Base-by-base conservation (phyloP, 805 yeast genomes). In the Helenozyma rhizophorensis region DNA sequence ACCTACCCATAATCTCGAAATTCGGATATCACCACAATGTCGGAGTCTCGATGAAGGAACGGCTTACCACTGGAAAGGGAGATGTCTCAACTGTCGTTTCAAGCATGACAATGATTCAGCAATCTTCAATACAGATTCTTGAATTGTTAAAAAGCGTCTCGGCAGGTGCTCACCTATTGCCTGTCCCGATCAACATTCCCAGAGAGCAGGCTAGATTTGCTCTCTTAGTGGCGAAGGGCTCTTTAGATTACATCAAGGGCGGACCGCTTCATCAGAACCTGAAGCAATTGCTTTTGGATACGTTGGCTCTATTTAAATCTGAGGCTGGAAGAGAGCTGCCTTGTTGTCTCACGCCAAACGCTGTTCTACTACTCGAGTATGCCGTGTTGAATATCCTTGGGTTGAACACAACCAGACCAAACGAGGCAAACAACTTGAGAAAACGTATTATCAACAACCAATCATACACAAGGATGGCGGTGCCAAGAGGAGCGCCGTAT, bases 241-340 rank as follows among this genome's bases (percentile, higher is more conserved):
- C 87, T 1, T 62, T 88, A 35, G 96, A 87, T 42, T 86, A 84
- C 51, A 78, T 85, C 2, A 77, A 85, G 51, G 87, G 88, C 23
- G 95, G 96, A 0, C 79, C 90, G 1, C 58, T 87, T 34, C 78
- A 80, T 51, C 83, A 77, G 50, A 87, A 80, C 32, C 76, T 80
- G 51, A 81, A 77, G 43, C 67, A 58, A 21, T 59, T 83, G 29
- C 57, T 87, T 28, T 56, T 65, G 14, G 71, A 63, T 19, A 66
- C 78, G 2, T 56, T 80, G 2, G 58, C 64, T 14, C 74, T 71
- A 30, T 58, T 82, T 36, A 74, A 65, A 43, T 46, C 53, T 10
- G 83, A 78, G 45, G 70, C 76, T 28, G 59, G 57, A 14, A 58
- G 68, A 28, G 78, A 73, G 13, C 56, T 77, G 16, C 78, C 86